Evolutionary conservation across 164 flowering plant genomes (phyloP), one percentile per base, ranked within the genome.

Genomic region (Warburgia ugandensis): DNA sequence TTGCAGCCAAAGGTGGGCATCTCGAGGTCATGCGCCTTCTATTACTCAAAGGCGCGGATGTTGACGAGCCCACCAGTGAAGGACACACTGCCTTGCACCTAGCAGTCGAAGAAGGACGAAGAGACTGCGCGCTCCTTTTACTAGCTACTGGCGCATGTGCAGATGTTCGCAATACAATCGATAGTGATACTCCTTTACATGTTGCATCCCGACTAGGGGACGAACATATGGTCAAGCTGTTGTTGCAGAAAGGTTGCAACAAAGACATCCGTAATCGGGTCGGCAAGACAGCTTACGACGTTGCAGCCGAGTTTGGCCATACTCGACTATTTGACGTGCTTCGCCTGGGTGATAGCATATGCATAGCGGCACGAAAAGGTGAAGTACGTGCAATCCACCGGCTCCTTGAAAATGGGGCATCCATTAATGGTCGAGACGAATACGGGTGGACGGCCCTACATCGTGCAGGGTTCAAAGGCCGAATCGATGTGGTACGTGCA

Each of bases 381-480:
- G 94, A 84, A n/a, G 65, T 69, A 26, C 63, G 78, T 14, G 50
- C 65, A 1, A 66, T 84, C 22, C 73, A 66, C 2, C 57, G 60
- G 42, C 66, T 81, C 2, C 52, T 84, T 0, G 84, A 81, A 40
- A 68, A 38, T 7, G 94, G 94, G 0, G 88, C 85, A 0, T 64
- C 61, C 1, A 69, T 81, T 25, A 77, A 77, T 25, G 87, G 94
- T 2, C 68, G 68, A 4, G 94, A 84, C 50, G 85, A 79, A 29
- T 68, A 79, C 27, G 88, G 94, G 0, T 81, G 87, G 94, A 81
- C 82, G 0, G 83, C 80, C 0, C 50, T 84, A 19, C 94, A 84
- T 46, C 62, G 94, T 7, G 85, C 86, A 0, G 54, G 75, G 0
- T 84, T 81, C 59, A 84, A 84, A 30, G 94, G 94, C 1, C 54